phyloP scores from a whole-genome alignment of 345 rosid species.

The Citrus maxima region DNA sequence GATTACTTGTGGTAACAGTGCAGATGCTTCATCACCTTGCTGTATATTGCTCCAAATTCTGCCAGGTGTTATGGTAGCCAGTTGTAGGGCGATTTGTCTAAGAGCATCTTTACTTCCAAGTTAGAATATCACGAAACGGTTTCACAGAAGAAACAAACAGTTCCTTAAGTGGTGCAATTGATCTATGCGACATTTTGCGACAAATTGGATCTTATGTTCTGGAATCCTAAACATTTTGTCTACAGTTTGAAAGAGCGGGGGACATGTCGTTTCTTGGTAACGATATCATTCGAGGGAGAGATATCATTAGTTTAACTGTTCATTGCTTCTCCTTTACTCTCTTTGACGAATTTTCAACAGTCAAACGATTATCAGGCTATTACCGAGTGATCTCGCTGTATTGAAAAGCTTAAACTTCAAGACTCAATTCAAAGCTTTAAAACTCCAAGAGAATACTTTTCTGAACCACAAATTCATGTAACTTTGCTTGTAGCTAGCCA shows the following conservation, averaged over 20 bases:
- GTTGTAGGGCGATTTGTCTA: not conserved
- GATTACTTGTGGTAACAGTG: not conserved
- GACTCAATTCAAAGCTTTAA: too few relatives aligned
- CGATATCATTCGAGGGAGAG: not conserved
- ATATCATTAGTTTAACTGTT: too few relatives aligned
- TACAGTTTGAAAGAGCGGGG: not conserved
- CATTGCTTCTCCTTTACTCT: too few relatives aligned
- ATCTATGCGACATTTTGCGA: not conserved
- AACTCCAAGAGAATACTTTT: too few relatives aligned
- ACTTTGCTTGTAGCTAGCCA: not conserved
- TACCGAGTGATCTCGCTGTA: too few relatives aligned
- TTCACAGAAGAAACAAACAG: not conserved
- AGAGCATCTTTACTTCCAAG: not conserved
- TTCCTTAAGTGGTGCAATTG: not conserved
- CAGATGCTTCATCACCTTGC: not conserved
- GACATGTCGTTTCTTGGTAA: not conserved
- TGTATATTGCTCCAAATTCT: not conserved
- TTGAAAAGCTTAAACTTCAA: too few relatives aligned
- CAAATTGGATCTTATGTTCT: not conserved
- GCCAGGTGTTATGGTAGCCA: not conserved
- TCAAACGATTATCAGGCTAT: too few relatives aligned
- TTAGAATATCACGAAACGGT: not conserved
- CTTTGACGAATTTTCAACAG: too few relatives aligned
- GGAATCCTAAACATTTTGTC: not conserved
- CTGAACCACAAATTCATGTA: not conserved